phyloP scores from a whole-genome alignment of 2,329 filamentous ascomycete species.

The Dothideomycetes sp. region DNA sequence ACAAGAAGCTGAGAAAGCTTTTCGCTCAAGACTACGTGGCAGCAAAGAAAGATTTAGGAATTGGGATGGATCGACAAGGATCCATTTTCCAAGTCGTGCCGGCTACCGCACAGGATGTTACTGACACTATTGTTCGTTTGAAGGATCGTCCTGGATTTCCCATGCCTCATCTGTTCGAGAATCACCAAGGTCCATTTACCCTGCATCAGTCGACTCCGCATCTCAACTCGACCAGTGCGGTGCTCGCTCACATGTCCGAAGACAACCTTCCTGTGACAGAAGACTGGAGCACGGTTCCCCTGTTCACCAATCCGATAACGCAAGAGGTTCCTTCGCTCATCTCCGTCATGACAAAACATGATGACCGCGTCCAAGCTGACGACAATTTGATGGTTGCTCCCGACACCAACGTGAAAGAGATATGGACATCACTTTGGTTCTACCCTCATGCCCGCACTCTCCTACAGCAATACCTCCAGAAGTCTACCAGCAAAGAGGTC shows the following conservation, averaged over 20 bases:
- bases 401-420: constrained; percentile 5
- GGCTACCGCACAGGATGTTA: neutral
- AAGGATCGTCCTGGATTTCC: neutral
- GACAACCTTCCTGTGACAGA: neutral
- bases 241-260: neutral
- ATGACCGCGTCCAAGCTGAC: neutral
- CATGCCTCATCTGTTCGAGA: neutral
- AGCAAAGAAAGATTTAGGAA: constrained; percentile 9
- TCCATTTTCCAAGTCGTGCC: constrained; percentile 9
- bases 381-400: neutral
- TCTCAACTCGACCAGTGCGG: constrained; percentile 8
- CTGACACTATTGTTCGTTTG: neutral
- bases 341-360: constrained; percentile 2
- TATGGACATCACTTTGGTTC: constrained; percentile 10
- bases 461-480: constrained; percentile 6
- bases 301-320: constrained; percentile 6
- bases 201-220: neutral
- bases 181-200: neutral
- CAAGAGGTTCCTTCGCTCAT: constrained; percentile 7
- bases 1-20: constrained; percentile 6
- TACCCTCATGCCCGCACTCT: constrained; percentile 7
- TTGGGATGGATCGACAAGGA: constrained; percentile 4
- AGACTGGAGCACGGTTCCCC: constrained; percentile 1
- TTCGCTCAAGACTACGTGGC: constrained; percentile 3
- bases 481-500: constrained; percentile 4